phyloP scores from a whole-genome alignment of 2,329 filamentous ascomycete genomes.

The Tolypocladium tropicale region DNA sequence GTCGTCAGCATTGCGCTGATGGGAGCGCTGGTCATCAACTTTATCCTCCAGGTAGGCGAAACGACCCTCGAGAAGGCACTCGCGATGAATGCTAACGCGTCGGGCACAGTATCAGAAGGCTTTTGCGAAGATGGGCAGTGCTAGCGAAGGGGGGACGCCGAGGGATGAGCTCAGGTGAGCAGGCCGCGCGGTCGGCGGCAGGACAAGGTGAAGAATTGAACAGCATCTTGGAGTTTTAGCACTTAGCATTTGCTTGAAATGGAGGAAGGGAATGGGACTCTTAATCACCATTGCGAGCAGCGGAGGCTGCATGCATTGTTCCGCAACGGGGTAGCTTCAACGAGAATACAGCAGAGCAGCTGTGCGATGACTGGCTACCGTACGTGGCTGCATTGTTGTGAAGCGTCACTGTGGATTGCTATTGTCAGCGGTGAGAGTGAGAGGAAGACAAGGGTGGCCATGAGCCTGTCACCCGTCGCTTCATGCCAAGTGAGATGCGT shows the following conservation, averaged over 20 bases:
- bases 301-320: not conserved
- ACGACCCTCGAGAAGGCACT: not conserved
- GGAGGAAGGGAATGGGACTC: not conserved
- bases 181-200: not conserved
- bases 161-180: constrained; percentile 20
- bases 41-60: constrained; percentile 67
- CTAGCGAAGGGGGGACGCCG: constrained; percentile 3
- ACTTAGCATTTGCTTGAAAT: not conserved
- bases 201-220: not conserved
- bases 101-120: constrained; percentile 20
- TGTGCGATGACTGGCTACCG: too few relatives aligned
- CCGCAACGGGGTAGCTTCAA: not conserved
- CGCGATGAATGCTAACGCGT: constrained; percentile 2
- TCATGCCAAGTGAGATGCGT: not conserved
- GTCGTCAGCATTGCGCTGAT: constrained; percentile 73
- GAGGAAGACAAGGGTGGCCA: not conserved
- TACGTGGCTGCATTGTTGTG: not conserved
- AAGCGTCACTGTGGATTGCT: not conserved
- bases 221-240: not conserved
- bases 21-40: constrained; percentile 73
- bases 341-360: too few relatives aligned
- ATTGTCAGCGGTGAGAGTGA: not conserved
- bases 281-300: not conserved
- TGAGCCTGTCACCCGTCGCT: not conserved
- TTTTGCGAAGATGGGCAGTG: constrained; percentile 17